Evolutionary conservation across 345 rosid genomes (phyloP).

Genomic region (Eucalyptus curtisii): DNA sequence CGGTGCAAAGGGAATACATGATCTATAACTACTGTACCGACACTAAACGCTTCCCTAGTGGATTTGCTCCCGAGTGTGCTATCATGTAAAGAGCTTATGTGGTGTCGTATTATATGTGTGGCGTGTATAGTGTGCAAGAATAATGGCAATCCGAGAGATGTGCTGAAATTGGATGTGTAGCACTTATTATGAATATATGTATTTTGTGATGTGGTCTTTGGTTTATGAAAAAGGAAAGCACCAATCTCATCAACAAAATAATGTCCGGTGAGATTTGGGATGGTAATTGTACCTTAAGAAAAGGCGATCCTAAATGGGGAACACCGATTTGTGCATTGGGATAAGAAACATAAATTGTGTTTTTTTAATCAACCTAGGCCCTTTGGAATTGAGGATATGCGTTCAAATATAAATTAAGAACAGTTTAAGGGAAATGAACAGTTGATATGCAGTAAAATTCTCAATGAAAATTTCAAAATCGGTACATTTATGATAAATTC

Average conservation of each 20-base stretch:
- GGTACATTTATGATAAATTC: too few species aligned
- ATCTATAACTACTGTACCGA: constrained; percentile 43
- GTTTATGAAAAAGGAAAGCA: not conserved
- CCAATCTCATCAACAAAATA: not conserved
- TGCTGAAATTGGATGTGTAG: not conserved
- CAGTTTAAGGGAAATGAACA: not conserved
- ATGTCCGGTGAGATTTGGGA: not conserved
- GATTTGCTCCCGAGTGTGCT: constrained; percentile 32
- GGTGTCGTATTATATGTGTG: not conserved
- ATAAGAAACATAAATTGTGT: not conserved
- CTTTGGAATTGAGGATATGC: not conserved
- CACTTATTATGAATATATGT: not conserved
- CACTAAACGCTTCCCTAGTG: constrained; percentile 28
- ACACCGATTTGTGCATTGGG: not conserved
- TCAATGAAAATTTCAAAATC: too few species aligned
- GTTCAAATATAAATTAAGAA: not conserved
- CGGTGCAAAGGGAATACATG: constrained; percentile 38
- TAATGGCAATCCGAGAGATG: not conserved
- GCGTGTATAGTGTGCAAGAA: not conserved
- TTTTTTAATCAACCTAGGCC: not conserved
- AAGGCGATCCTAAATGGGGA: not conserved
- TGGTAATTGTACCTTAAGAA: not conserved
- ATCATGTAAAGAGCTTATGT: not conserved
- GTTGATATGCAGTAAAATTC: not conserved
- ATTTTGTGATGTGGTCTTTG: not conserved